A percentile compares a stretch with the other conserved stretches of the same genome.
Conservation (phyloP, 495 filamentous ascomycete species). For the Pyronema omphalodes region DNA sequence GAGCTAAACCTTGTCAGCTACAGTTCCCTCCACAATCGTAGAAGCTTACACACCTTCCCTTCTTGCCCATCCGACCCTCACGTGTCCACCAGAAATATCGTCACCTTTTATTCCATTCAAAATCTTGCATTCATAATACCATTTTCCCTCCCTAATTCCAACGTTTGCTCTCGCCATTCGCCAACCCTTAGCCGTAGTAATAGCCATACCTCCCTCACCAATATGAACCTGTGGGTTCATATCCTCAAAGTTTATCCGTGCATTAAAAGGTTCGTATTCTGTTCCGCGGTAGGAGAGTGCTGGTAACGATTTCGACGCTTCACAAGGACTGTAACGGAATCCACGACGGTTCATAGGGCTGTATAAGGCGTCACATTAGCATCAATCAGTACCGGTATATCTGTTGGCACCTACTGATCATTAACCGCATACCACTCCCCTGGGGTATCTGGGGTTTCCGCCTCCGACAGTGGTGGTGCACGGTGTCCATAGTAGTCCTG, state of each 20-base stretch:
- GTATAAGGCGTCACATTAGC: conserved; percentile 25
- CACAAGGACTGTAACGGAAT: conserved; percentile 78
- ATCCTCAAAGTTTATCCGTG: conserved; percentile 83
- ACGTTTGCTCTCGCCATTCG: conserved; percentile 78
- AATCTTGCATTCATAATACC: conserved; percentile 88
- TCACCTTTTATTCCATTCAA: conserved; percentile 50
- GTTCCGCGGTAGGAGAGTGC: conserved; percentile 81
- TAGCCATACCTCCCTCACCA: conserved; percentile 37
- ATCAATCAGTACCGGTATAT: conserved; percentile 8
- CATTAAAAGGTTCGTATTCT: conserved; percentile 59
- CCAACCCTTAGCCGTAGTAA: conserved; percentile 67
- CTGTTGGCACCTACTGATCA: conserved; percentile 39
- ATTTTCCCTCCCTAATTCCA: conserved; percentile 71
- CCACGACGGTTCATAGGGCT: conserved; percentile 55
- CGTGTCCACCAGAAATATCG: conserved; percentile 42
- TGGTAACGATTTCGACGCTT: conserved; percentile 69
- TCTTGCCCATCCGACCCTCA: conserved; percentile 77
- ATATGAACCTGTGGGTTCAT: conserved; percentile 59
- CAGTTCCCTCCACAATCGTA: background rate
- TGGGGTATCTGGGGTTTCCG: conserved; percentile 10
- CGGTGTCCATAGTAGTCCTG: conserved; percentile 22
- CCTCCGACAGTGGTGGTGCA: conserved; percentile 12
- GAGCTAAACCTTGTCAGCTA: conserved; percentile 7
- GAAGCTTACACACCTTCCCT: conserved; percentile 48
- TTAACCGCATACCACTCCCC: conserved; percentile 40